phyloP scores from a whole-genome alignment of 2,329 filamentous ascomycete genomes.

The Dactylellina drechsleri region DNA sequence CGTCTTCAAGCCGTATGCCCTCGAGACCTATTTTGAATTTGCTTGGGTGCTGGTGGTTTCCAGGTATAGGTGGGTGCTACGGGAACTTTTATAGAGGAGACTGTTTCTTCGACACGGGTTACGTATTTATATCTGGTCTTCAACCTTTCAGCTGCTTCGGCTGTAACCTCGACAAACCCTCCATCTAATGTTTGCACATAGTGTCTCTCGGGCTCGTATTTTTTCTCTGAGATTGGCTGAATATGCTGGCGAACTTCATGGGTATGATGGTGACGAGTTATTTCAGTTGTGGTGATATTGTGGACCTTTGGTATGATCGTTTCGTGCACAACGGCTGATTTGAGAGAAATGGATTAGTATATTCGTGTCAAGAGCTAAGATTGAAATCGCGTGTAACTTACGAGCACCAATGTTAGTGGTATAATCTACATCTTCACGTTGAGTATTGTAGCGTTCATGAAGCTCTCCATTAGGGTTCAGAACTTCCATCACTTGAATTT shows the following conservation, averaged over 20 bases:
- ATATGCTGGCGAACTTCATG: conserved; percentile 51
- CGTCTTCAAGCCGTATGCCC: conserved; percentile 42
- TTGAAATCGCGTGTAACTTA: conserved; percentile 18
- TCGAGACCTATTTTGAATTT: conserved; percentile 31
- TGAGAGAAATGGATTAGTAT: background rate
- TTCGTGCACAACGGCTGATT: conserved; percentile 47
- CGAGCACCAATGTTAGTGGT: conserved; percentile 9
- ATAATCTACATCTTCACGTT: conserved; percentile 32
- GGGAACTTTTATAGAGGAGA: conserved; percentile 13
- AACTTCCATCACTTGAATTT: conserved; percentile 44
- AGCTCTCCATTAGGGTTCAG: conserved; percentile 46
- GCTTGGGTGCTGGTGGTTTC: conserved; percentile 27
- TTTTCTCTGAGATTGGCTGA: conserved; percentile 32
- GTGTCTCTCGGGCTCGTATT: conserved; percentile 45
- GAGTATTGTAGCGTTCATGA: conserved; percentile 37
- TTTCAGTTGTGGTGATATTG: conserved; percentile 46
- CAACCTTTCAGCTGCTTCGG: conserved; percentile 43
- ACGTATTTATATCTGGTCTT: conserved; percentile 45
- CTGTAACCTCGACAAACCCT: conserved; percentile 44
- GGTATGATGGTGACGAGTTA: conserved; percentile 44
- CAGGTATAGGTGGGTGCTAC: conserved; percentile 38
- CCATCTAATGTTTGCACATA: conserved; percentile 47
- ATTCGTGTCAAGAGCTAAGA: background rate
- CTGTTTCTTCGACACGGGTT: conserved; percentile 46
- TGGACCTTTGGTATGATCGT: conserved; percentile 32